Conservation (phyloP, 2,329 filamentous ascomycete genomes). For the Clarireedia sp. region DNA sequence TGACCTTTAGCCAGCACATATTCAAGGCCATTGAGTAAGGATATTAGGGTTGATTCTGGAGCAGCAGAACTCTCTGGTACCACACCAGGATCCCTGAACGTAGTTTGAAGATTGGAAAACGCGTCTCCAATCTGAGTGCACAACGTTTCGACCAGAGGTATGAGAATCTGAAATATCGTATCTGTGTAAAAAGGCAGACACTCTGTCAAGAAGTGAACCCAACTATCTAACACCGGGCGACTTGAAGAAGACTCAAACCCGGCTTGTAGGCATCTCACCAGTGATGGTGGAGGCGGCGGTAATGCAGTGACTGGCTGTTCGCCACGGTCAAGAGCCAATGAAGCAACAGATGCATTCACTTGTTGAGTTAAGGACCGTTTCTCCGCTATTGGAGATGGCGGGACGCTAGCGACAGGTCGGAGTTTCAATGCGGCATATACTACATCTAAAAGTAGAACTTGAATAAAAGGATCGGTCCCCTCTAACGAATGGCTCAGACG, state of each 20-base stretch:
- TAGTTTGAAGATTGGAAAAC: slow-evolving; percentile 61
- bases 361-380: slow-evolving; percentile 18
- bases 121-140: slow-evolving; percentile 68
- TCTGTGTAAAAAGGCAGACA: slow-evolving; percentile 78
- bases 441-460: slow-evolving; percentile 72
- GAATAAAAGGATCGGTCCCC: slow-evolving; percentile 59
- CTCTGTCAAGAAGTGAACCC: slow-evolving; percentile 78
- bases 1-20: slow-evolving; percentile 83
- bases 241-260: slow-evolving; percentile 71
- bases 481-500: slow-evolving; percentile 54
- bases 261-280: slow-evolving; percentile 78
- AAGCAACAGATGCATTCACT: slow-evolving; percentile 30
- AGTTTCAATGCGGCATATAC: slow-evolving; percentile 67
- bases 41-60: slow-evolving; percentile 68
- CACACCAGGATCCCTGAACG: slow-evolving; percentile 44
- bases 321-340: slow-evolving; percentile 34
- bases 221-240: slow-evolving; percentile 76
- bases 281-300: slow-evolving; percentile 54
- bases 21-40: slow-evolving; percentile 88
- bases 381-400: slow-evolving; percentile 23
- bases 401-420: slow-evolving; percentile 27
- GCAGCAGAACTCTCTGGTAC: slow-evolving; percentile 30
- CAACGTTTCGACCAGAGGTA: slow-evolving; percentile 84
- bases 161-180: slow-evolving; percentile 79
- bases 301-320: slow-evolving; percentile 33